Percentiles rank a stretch among this genome's conserved stretches.
These are phyloP conservation scores for Oxytropis ochrocephala DNA, from an alignment of 306 rosid genomes.

Conservation along the genomic window DNA sequence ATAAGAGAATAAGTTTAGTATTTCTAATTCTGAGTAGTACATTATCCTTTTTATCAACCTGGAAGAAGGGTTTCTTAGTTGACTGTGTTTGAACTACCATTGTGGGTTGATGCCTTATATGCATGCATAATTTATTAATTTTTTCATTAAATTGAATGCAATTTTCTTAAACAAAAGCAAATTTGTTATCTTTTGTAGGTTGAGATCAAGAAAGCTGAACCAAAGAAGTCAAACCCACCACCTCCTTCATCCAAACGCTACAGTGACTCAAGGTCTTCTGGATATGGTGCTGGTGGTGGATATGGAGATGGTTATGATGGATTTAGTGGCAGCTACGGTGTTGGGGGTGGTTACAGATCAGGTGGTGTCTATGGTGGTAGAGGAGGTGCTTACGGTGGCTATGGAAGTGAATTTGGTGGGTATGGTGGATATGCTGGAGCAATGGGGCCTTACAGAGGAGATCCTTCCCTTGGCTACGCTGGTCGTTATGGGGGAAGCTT, in stretches of 20 bases:
- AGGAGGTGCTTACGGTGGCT: constrained; percentile 46
- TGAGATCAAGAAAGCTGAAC: constrained; percentile 98
- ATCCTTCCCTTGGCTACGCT: constrained; percentile 65
- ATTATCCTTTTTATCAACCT: neutral
- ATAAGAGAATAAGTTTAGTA: no score
- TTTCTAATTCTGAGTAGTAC: neutral
- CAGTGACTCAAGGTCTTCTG: constrained; percentile 63
- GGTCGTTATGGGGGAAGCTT: constrained; percentile 82
- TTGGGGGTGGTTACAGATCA: constrained; percentile 65
- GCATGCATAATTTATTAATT: neutral
- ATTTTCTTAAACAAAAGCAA: neutral
- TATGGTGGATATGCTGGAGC: constrained; percentile 76
- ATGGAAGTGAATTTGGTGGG: constrained; percentile 82
- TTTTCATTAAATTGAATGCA: neutral
- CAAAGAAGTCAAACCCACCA: constrained; percentile 75
- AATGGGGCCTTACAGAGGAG: constrained; percentile 78
- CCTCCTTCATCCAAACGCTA: constrained; percentile 78
- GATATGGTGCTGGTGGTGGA: constrained; percentile 64
- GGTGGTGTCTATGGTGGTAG: constrained; percentile 58
- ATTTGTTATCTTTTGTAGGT: constrained; percentile 43
- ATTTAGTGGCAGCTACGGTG: constrained; percentile 61
- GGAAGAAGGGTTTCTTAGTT: neutral
- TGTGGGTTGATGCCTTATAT: neutral
- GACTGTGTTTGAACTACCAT: neutral
- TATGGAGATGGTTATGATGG: constrained; percentile 80